Percentiles rank a stretch among this genome's conserved stretches.
phyloP scores from a whole-genome alignment of 2,329 filamentous ascomycete species.

The Botrytis porri region DNA sequence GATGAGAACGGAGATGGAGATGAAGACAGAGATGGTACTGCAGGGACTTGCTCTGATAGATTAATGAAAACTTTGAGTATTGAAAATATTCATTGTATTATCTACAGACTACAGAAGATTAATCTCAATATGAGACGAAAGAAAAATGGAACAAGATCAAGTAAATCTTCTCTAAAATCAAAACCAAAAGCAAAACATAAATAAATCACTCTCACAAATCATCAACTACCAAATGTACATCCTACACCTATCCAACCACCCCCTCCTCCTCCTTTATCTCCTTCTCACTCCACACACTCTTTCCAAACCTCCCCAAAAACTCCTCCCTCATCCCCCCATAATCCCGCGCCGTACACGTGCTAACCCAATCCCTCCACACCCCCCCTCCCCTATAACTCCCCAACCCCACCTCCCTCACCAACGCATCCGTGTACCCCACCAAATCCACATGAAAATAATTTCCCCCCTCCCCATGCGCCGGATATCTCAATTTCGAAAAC shows the following conservation, averaged over 20 bases:
- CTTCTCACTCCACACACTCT: not conserved
- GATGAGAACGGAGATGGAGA: not conserved
- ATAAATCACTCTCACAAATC: not conserved
- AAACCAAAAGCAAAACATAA: not conserved
- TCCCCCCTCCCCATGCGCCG: slow-evolving; percentile 2
- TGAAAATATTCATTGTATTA: not conserved
- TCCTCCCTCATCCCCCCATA: not conserved
- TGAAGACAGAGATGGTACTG: too few relatives aligned
- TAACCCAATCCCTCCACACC: not conserved
- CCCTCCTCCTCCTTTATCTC: too few relatives aligned
- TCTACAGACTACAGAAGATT: not conserved
- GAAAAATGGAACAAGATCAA: not conserved
- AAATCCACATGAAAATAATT: slow-evolving; percentile 17
- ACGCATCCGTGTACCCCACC: slow-evolving; percentile 14
- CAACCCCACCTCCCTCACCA: slow-evolving; percentile 8
- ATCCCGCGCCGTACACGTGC: slow-evolving; percentile 5
- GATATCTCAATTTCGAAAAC: slow-evolving; percentile 20
- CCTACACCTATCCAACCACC: not conserved
- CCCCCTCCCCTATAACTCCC: not conserved
- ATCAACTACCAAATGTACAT: not conserved
- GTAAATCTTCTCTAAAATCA: not conserved
- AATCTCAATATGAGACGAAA: not conserved
- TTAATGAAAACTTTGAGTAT: not conserved
- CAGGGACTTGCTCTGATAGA: not conserved
- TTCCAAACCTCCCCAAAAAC: not conserved